These are phyloP conservation scores for Penicillium sp. DNA, from an alignment of 2,329 filamentous ascomycete genomes.

Conservation along the genomic window DNA sequence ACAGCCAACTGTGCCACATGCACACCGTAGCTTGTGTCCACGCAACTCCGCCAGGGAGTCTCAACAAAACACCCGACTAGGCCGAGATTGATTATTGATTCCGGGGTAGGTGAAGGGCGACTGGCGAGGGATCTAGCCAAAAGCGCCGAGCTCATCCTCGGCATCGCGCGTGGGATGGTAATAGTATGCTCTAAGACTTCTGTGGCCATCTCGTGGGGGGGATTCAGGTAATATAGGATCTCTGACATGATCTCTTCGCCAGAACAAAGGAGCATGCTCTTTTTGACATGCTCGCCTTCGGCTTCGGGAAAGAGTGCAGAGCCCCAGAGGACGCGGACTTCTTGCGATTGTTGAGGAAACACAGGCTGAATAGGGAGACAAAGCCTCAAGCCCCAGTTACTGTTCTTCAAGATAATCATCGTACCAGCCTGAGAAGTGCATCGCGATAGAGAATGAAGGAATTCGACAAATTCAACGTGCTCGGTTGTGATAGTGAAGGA, in stretches of 20 bases:
- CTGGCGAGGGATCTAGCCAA: conserved; percentile 36
- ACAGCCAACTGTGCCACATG: conserved; percentile 22
- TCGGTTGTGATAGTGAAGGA: conserved; percentile 44
- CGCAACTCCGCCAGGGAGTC: conserved; percentile 6
- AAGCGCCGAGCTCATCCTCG: conserved; percentile 40
- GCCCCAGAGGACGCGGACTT: conserved; percentile 41
- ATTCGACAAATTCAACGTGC: conserved; percentile 30
- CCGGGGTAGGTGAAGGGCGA: conserved; percentile 41
- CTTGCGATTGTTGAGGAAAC: conserved; percentile 37
- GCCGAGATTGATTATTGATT: conserved; percentile 37
- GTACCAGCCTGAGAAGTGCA: too few relatives aligned
- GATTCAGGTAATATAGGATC: conserved; percentile 38
- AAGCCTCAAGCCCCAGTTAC: too few relatives aligned
- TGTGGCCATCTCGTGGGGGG: conserved; percentile 21
- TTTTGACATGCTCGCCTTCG: conserved; percentile 38
- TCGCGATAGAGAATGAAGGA: too few relatives aligned
- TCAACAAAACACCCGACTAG: conserved; percentile 39
- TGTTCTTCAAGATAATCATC: too few relatives aligned
- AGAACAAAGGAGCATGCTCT: conserved; percentile 42
- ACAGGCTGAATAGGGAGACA: conserved; percentile 34
- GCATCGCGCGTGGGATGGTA: conserved; percentile 42
- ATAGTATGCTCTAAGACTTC: conserved; percentile 22
- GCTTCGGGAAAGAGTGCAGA: conserved; percentile 41
- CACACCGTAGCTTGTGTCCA: conserved; percentile 21
- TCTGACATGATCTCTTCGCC: conserved; percentile 43